Conservation (phyloP, 306 rosid species). For the Parietaria judaica region DNA sequence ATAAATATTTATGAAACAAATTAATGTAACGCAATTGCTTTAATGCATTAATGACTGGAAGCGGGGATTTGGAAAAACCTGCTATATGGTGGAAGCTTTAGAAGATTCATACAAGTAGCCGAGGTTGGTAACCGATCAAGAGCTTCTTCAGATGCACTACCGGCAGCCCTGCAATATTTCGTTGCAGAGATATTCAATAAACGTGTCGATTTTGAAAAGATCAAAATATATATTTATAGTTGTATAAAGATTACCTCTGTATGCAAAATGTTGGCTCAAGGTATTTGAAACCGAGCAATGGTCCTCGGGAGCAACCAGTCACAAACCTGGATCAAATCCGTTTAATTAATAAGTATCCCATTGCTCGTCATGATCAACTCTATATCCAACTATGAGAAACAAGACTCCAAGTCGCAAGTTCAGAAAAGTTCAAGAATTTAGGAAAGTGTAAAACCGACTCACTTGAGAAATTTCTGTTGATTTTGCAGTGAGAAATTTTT, state of each 20-base stretch:
- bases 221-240: neutral
- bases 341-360: conserved; percentile 15
- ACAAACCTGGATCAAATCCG: conserved; percentile 57
- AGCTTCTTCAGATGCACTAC: conserved; percentile 85
- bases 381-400: neutral
- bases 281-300: conserved; percentile 82
- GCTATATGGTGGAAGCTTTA: conserved; percentile 94
- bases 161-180: conserved; percentile 59
- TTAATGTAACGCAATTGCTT: too few species aligned
- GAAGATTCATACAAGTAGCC: conserved; percentile 97
- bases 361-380: conserved; percentile 6
- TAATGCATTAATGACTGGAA: too few species aligned
- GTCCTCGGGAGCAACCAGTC: conserved; percentile 98
- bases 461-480: conserved; percentile 88
- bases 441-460: conserved; percentile 24
- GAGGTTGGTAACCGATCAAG: conserved; percentile 91
- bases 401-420: neutral
- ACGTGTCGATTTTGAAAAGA: neutral
- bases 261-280: conserved; percentile 91
- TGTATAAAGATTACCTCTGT: conserved; percentile 55
- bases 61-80: conserved; percentile 44
- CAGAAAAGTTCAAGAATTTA: neutral
- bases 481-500: conserved; percentile 83
- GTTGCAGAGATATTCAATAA: conserved; percentile 2
- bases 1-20: too few species aligned